These are phyloP conservation scores for Halenospora varia DNA, from an alignment of 495 filamentous ascomycete species.

Conservation along the genomic window DNA sequence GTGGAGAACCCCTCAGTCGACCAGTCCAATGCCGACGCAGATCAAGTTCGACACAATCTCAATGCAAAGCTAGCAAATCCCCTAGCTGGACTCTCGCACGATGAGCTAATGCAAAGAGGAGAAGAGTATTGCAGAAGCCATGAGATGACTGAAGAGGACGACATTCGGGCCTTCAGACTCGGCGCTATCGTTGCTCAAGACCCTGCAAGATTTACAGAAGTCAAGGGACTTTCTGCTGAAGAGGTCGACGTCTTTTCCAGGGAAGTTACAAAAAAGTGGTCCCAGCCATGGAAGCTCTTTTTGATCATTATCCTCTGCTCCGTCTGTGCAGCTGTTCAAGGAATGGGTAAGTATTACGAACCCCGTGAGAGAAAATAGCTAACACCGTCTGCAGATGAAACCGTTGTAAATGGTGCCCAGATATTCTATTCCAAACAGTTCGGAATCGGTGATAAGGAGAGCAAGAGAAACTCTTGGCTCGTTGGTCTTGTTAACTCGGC, in stretches of 20 bases:
- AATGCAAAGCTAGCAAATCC: constrained; percentile 57
- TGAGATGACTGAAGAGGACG: constrained; percentile 57
- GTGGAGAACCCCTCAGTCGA: not conserved
- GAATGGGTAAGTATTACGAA: constrained; percentile 51
- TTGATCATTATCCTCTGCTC: constrained; percentile 63
- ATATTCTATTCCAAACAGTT: constrained; percentile 64
- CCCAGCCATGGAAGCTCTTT: constrained; percentile 66
- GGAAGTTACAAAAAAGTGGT: constrained; percentile 68
- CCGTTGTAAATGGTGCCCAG: constrained; percentile 75
- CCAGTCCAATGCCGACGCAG: not conserved
- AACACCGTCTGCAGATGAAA: constrained; percentile 61
- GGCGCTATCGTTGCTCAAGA: constrained; percentile 69
- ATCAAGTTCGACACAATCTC: constrained; percentile 11
- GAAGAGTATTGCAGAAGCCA: constrained; percentile 62
- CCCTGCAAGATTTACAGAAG: constrained; percentile 40
- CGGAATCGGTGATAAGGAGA: constrained; percentile 52
- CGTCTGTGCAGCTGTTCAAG: constrained; percentile 61
- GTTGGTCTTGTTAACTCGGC: constrained; percentile 62
- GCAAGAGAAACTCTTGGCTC: constrained; percentile 49
- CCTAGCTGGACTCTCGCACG: constrained; percentile 56
- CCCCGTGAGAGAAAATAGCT: no score
- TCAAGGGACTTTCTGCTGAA: constrained; percentile 48
- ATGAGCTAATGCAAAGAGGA: constrained; percentile 58
- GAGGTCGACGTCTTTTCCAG: constrained; percentile 55
- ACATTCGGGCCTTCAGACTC: constrained; percentile 65